phyloP scores from a whole-genome alignment of 2,329 filamentous ascomycete genomes.

The Coniella vitis region DNA sequence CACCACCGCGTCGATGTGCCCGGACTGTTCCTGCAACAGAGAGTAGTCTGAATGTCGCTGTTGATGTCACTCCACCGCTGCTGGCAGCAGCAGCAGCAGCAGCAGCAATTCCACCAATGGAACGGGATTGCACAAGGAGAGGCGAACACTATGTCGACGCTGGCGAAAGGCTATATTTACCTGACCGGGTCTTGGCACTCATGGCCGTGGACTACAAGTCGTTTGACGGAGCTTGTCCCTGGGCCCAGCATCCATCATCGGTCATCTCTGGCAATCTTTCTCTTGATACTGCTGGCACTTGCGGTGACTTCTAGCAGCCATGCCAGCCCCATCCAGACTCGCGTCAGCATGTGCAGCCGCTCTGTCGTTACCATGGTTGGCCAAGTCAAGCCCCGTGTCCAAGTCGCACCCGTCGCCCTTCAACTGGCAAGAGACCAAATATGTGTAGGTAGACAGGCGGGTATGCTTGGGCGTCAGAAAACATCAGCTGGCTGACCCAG shows the following conservation, averaged over 20 bases:
- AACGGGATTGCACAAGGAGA: too few relatives aligned
- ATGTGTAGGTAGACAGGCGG: not conserved
- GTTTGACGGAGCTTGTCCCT: not conserved
- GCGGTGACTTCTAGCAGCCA: not conserved
- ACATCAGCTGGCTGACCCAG: not conserved
- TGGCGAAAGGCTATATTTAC: conserved; percentile 1
- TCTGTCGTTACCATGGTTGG: not conserved
- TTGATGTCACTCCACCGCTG: not conserved
- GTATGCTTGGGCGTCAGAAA: not conserved
- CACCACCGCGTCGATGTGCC: too few relatives aligned
- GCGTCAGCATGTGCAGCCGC: not conserved
- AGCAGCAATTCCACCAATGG: conserved; percentile 7
- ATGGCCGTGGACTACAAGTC: not conserved
- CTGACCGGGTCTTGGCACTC: not conserved
- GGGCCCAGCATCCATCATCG: too few relatives aligned
- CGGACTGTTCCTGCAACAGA: too few relatives aligned
- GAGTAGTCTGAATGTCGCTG: too few relatives aligned
- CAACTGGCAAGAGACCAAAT: conserved; percentile 4
- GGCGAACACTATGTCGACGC: too few relatives aligned
- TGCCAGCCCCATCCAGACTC: not conserved
- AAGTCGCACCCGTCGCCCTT: not conserved
- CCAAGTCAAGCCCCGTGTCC: not conserved
- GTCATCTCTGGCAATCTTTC: not conserved
- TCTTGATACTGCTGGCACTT: not conserved
- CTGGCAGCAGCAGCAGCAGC: not conserved